Evolutionary conservation across 1,284 basidiomycete species (phyloP), one percentile per base, ranked within the genome.

Genomic region (Ganoderma leucocontextum): DNA sequence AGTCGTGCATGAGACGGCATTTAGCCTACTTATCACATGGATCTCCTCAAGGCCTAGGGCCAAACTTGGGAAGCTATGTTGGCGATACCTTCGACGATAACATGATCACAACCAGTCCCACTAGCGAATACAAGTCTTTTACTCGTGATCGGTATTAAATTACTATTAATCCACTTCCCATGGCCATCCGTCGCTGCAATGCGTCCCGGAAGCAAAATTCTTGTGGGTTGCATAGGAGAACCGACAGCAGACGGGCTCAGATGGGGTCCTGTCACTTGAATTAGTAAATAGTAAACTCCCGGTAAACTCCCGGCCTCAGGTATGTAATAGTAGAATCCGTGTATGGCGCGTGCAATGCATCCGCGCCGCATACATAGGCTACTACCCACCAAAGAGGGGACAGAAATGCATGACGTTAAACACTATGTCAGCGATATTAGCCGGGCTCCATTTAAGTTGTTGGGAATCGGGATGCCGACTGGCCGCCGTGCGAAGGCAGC

Each of bases 1-100:
- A 15, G n/a, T n/a, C 6, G 25, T 64, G 33, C 53, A 60, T 29
- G 63, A 60, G 61, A 60, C 53, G 19, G 35, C 25, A 52, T 36
- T 39, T 58, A 29, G 17, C 64, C 13, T 39, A 60, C 29, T 38
- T 69, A 69, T 72, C 70, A 72, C 70, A 72, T 72, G 70, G 38
- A 68, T 62, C 58, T 47, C 15, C 60, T 55, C 1, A 29, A 29
- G 29, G 29, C 29, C 61, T 42, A 62, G 25, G 60, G 17, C 22
- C n/a, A 52, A 38, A 29, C 52, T 33, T 52, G 38, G 58, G 49
- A 64, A 52, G 55, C 49, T 29, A 52, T 25, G 47, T 42, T 57
- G 60, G 42, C 63, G 58, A 52, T 60, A 67, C 63, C 70, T 63
- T 67, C 42, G 67, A 57, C 63, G 52, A 53, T 29, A 44, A 49